A percentile compares a stretch with the other conserved stretches of the same genome.
phyloP scores from a whole-genome alignment of 2,329 filamentous ascomycete genomes.

The Talaromyces sp. region DNA sequence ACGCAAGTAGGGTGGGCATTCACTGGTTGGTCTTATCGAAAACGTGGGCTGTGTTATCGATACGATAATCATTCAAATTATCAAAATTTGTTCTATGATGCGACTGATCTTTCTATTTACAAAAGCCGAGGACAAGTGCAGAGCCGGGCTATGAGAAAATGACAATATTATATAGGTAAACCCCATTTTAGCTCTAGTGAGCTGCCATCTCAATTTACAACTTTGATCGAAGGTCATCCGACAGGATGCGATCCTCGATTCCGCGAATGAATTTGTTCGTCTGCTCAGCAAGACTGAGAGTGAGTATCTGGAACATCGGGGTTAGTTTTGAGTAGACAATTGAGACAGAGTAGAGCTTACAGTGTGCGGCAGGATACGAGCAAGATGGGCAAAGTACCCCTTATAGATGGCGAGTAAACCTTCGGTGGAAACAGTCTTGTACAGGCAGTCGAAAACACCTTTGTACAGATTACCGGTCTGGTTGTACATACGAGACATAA shows the following conservation, averaged over 20 bases:
- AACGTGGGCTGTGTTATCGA: not conserved
- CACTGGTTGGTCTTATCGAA: not conserved
- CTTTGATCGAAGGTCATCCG: constrained; percentile 45
- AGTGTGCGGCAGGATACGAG: constrained; percentile 91
- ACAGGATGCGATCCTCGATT: constrained; percentile 62
- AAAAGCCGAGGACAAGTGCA: not conserved
- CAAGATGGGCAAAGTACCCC: constrained; percentile 91
- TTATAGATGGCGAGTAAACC: constrained; percentile 94
- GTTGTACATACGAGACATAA: constrained; percentile 99
- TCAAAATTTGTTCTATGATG: not conserved
- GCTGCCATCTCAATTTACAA: constrained; percentile 33
- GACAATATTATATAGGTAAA: not conserved
- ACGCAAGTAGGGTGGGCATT: not conserved
- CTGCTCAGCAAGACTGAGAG: constrained; percentile 89
- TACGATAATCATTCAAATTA: not conserved
- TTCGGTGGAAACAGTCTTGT: constrained; percentile 87
- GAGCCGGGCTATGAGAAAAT: not conserved
- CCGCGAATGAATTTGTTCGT: constrained; percentile 88
- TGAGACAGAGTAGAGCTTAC: constrained; percentile 38
- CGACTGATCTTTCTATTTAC: constrained; percentile 1
- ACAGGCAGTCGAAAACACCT: constrained; percentile 86
- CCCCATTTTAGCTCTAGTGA: not conserved
- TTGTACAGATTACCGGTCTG: constrained; percentile 97
- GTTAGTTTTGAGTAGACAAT: not conserved
- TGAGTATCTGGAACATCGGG: constrained; percentile 62